A percentile compares a stretch with the other conserved stretches of the same genome.
Evolutionary conservation across 352 stramenopile genomes (phyloP).

Genomic region (Pythium oligandrum): DNA sequence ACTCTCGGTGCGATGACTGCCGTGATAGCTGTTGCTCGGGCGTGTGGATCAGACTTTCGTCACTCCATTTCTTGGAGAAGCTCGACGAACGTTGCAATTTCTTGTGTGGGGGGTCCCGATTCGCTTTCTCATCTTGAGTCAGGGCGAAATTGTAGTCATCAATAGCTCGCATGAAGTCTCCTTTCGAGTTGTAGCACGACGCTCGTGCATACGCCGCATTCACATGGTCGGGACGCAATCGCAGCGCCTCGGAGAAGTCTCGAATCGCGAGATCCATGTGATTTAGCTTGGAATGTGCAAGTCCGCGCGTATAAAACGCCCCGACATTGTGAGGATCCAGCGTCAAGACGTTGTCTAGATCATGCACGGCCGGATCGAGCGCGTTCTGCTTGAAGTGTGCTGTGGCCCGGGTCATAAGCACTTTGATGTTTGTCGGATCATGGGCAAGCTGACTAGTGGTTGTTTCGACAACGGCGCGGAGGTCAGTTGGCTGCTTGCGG

Average conservation of each 20-base stretch:
- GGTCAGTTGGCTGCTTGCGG: slow-evolving; percentile 52
- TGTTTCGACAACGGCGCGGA: slow-evolving; percentile 68
- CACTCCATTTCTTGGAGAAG: neutral
- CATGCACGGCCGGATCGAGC: slow-evolving; percentile 47
- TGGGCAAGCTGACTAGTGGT: slow-evolving; percentile 63
- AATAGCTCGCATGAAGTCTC: slow-evolving; percentile 80
- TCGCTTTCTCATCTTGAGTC: slow-evolving; percentile 54
- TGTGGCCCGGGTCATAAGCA: slow-evolving; percentile 64
- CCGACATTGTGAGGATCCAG: slow-evolving; percentile 39
- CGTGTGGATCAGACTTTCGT: slow-evolving; percentile 11
- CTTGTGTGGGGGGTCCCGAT: slow-evolving; percentile 12
- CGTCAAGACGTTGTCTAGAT: slow-evolving; percentile 42
- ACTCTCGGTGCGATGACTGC: too few relatives aligned
- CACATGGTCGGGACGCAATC: slow-evolving; percentile 83
- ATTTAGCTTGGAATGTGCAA: slow-evolving; percentile 65
- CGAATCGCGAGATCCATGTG: slow-evolving; percentile 70
- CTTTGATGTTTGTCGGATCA: slow-evolving; percentile 53
- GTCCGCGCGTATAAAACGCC: slow-evolving; percentile 70
- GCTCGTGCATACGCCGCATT: slow-evolving; percentile 84
- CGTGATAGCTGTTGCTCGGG: too few relatives aligned
- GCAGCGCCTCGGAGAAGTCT: slow-evolving; percentile 70
- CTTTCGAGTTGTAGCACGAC: slow-evolving; percentile 84
- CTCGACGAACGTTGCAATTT: slow-evolving; percentile 24
- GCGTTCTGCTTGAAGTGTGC: slow-evolving; percentile 78
- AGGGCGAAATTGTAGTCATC: slow-evolving; percentile 89